A percentile compares a stretch with the other conserved stretches of the same genome.
Evolutionary conservation across 2,329 filamentous ascomycete genomes (phyloP).

Genomic region (Fusarium transvaalense): DNA sequence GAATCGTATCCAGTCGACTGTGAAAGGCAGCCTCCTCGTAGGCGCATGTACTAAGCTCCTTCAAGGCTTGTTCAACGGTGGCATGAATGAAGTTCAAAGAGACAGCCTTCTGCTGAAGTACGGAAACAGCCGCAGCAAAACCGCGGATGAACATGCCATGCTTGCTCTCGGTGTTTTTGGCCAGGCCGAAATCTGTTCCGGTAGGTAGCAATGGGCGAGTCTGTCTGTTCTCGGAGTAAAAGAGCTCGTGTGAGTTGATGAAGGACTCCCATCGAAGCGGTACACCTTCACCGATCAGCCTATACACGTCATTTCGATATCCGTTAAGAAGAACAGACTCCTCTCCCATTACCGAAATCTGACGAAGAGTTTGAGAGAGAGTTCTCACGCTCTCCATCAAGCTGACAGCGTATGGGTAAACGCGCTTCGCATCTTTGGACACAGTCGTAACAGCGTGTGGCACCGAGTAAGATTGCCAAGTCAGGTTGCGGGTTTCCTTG

Average conservation of each 20-base stretch:
- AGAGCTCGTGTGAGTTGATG: constrained; percentile 94
- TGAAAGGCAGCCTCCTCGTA: constrained; percentile 87
- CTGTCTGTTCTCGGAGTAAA: constrained; percentile 64
- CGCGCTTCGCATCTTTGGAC: constrained; percentile 97
- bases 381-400: constrained; percentile 99
- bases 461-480: constrained; percentile 94
- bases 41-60: constrained; percentile 84
- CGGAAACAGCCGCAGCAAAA: constrained; percentile 87
- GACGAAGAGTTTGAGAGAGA: constrained; percentile 86
- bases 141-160: constrained; percentile 97
- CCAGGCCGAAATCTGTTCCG: constrained; percentile 56
- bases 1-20: constrained; percentile 83
- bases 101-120: constrained; percentile 88
- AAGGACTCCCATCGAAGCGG: constrained; percentile 98
- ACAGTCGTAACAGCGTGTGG: constrained; percentile 95
- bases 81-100: constrained; percentile 83
- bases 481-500: constrained; percentile 96
- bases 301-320: constrained; percentile 91
- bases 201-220: constrained; percentile 60
- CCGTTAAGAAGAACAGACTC: constrained; percentile 90
- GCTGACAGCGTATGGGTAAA: constrained; percentile 97
- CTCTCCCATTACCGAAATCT: constrained; percentile 86
- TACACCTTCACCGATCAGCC: constrained; percentile 85
- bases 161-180: constrained; percentile 81
- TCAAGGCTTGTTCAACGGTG: constrained; percentile 83